Base-by-base conservation (phyloP, 2,329 filamentous ascomycete genomes). In the Aspergillus intermedius region DNA sequence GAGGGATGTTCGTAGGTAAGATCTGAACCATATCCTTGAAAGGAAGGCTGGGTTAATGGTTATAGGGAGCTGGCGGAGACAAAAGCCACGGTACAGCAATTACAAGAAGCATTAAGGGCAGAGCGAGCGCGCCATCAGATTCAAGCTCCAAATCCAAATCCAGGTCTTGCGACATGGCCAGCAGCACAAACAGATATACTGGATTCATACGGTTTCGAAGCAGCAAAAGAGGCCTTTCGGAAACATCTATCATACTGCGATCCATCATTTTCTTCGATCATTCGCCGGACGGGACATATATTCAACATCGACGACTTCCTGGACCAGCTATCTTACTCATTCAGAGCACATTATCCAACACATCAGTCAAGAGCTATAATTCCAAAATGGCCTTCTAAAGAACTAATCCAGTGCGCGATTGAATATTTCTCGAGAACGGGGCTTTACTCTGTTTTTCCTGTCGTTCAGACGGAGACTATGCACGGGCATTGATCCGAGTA, bases 371-470 rank as follows among this genome's bases (percentile, higher is more conserved):
- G 35, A 37, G n/a, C 39, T 1, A 37, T 52, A 5, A 37, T 41
- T 4, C 44, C 49, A 3, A 57, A 57, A 48, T 61, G 55, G 58
- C 59, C 60, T 1, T 32, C 48, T 0, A 22, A 22, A 1, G 6
- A 43, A 19, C 40, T 62, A 5, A 51, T 59, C 13, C 51, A 54
- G 30, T 35, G 34, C 35, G 60, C 49, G 9, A 43, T 62, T 9
- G 43, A 60, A 5, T 53, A 62, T 39, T 62, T 48, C 28, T 35
- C 47, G 2, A 53, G 21, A 17, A 54, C 51, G 32, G 51, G 54
- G 4, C 50, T 62, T 5, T 62, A 62, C 43, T 59, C 58, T 2
- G 49, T 62, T 13, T 61, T 61, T 19, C 60, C 59, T 0, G 47
- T 60, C 37, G 54, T 51, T 12, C 54, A 62, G 19, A 42, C 47